Conservation (phyloP, 768 basidiomycete genomes). For the Dentipellis fragilis region DNA sequence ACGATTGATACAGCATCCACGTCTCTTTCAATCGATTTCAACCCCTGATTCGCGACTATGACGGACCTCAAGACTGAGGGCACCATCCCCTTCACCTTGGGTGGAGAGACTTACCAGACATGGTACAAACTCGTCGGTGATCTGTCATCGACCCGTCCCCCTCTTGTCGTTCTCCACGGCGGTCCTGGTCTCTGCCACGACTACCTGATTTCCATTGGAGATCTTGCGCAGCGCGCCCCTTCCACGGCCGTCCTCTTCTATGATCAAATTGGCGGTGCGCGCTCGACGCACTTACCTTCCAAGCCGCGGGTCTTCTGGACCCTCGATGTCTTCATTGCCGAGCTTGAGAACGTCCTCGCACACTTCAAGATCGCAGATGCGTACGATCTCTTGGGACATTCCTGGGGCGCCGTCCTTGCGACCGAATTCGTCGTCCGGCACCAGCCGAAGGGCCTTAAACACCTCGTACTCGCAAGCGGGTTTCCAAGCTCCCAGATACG, state of each 20-base stretch:
- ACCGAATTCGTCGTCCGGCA: slow-evolving; percentile 27
- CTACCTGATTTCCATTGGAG: slow-evolving; percentile 1
- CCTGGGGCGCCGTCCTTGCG: slow-evolving; percentile 45
- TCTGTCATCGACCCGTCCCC: slow-evolving; percentile 10
- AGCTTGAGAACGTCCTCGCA: slow-evolving; percentile 14
- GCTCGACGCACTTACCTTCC: slow-evolving; percentile 31
- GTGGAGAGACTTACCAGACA: slow-evolving; percentile 13
- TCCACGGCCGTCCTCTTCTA: slow-evolving; percentile 21
- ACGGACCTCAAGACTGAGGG: slow-evolving; percentile 6
- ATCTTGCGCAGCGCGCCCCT: too few species aligned
- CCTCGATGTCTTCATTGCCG: slow-evolving; percentile 36
- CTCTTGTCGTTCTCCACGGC: slow-evolving; percentile 16
- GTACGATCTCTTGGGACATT: slow-evolving; percentile 42
- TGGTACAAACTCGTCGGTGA: slow-evolving; percentile 20
- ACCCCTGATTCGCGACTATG: too few species aligned
- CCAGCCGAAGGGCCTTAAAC: slow-evolving; percentile 32
- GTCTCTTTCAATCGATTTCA: too few species aligned
- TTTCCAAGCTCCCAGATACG: slow-evolving; percentile 18
- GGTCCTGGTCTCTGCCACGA: slow-evolving; percentile 15
- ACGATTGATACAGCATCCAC: too few species aligned
- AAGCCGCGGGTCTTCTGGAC: slow-evolving; percentile 28
- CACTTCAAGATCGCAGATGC: slow-evolving; percentile 26
- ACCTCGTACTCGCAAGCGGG: slow-evolving; percentile 29
- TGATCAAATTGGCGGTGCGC: slow-evolving; percentile 38
- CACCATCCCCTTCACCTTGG: slow-evolving; percentile 14